Percentiles rank a stretch among this genome's conserved stretches.
Conservation (phyloP, 495 filamentous ascomycete species). For the Hypoxylon crocopeplum region DNA sequence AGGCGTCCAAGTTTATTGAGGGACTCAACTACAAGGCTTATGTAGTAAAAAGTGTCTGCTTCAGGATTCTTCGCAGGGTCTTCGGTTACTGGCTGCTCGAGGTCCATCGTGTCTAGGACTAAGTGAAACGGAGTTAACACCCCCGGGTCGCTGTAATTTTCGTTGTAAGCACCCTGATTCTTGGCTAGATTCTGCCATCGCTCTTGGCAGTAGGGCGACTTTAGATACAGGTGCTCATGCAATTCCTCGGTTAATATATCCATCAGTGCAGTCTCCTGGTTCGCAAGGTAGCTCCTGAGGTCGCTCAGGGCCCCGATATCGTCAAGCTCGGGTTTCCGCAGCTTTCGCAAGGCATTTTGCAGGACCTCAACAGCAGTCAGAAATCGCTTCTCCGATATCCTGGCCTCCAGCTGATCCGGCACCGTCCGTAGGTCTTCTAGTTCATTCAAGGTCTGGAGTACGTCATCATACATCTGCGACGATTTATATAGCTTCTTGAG, state of each 20-base stretch:
- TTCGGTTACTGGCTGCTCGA: conserved; percentile 71
- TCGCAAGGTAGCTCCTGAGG: conserved; percentile 83
- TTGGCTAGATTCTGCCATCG: conserved; percentile 81
- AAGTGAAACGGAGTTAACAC: conserved; percentile 67
- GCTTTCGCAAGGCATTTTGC: conserved; percentile 80
- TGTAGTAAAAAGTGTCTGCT: conserved; percentile 91
- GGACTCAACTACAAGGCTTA: conserved; percentile 85
- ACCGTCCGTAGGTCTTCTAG: conserved; percentile 91
- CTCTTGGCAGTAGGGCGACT: conserved; percentile 94
- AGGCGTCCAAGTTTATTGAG: conserved; percentile 86
- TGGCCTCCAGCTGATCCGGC: conserved; percentile 89
- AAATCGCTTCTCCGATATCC: conserved; percentile 96
- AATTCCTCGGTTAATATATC: conserved; percentile 96
- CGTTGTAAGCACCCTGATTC: conserved; percentile 52
- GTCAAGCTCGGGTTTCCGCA: conserved; percentile 88
- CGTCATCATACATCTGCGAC: conserved; percentile 89
- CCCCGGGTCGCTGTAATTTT: conserved; percentile 54
- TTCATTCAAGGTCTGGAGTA: conserved; percentile 81
- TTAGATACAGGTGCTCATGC: conserved; percentile 96
- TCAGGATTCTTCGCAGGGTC: conserved; percentile 91
- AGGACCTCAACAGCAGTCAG: conserved; percentile 90
- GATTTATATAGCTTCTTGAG: conserved; percentile 83
- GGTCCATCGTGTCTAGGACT: conserved; percentile 82
- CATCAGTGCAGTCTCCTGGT: conserved; percentile 88
- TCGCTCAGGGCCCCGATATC: conserved; percentile 89